Percentiles rank a stretch among this genome's conserved stretches.
phyloP scores from a whole-genome alignment of 352 stramenopile genomes.

The Phytophthora pini region DNA sequence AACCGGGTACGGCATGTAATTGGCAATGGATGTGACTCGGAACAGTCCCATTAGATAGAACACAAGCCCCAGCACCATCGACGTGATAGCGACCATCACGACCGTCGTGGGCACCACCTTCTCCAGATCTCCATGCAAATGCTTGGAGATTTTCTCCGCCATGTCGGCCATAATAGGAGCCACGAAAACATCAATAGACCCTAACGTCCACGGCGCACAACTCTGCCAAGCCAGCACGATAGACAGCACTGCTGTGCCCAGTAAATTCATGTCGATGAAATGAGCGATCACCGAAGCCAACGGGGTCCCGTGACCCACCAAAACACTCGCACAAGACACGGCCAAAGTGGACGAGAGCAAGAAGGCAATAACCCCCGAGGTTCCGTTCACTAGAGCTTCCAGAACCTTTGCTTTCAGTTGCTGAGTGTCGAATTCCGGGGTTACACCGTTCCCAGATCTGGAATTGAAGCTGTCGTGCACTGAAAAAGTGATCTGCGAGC shows the following conservation, averaged over 20 bases:
- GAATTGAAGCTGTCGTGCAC: conserved; percentile 17
- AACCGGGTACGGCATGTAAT: conserved; percentile 88
- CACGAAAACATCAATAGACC: conserved; percentile 82
- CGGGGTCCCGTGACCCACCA: conserved; percentile 73
- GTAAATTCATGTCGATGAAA: conserved; percentile 87
- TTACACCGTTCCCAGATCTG: not conserved
- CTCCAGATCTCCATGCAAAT: conserved; percentile 66
- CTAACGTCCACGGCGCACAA: conserved; percentile 74
- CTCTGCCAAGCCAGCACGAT: conserved; percentile 81
- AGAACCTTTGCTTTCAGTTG: conserved; percentile 31
- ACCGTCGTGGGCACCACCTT: conserved; percentile 73
- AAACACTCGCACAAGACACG: conserved; percentile 79
- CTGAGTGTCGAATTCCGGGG: conserved; percentile 3
- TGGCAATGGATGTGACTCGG: conserved; percentile 77
- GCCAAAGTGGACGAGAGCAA: conserved; percentile 80
- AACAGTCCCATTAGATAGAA: conserved; percentile 78
- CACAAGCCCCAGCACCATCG: conserved; percentile 60
- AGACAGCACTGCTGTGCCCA: conserved; percentile 75
- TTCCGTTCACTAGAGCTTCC: conserved; percentile 66
- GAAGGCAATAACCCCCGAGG: conserved; percentile 81
- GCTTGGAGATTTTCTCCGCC: conserved; percentile 67
- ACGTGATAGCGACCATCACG: conserved; percentile 77
- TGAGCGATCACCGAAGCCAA: conserved; percentile 68
- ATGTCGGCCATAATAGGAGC: conserved; percentile 80
- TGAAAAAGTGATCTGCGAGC: conserved; percentile 24